These are phyloP conservation scores for Pichia terricola DNA, from an alignment of 1,139 yeast genomes.

Conservation along the genomic window DNA sequence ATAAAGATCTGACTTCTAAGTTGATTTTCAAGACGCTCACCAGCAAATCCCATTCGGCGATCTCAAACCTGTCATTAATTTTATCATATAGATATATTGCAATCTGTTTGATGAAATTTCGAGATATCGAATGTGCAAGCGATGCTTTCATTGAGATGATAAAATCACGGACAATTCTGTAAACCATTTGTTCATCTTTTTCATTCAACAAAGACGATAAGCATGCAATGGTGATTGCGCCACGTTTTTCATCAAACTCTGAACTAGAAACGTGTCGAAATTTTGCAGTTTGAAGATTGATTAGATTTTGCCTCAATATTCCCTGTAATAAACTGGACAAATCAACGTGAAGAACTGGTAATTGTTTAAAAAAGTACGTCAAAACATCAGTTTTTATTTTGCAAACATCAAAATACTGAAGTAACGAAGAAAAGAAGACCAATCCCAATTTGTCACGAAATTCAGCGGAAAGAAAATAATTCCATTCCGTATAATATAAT, in stretches of 20 bases:
- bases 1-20: slow-evolving; percentile 11
- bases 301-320: neutral
- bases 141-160: slow-evolving; percentile 14
- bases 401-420: slow-evolving; percentile 1
- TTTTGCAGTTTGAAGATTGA: neutral
- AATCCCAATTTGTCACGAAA: slow-evolving; percentile 15
- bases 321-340: slow-evolving; percentile 2
- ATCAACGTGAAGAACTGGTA: slow-evolving; percentile 3
- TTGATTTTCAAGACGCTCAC: slow-evolving; percentile 9
- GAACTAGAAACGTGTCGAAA: slow-evolving; percentile 1
- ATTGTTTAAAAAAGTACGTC: slow-evolving; percentile 5
- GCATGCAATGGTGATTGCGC: slow-evolving; percentile 4
- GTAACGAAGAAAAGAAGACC: slow-evolving; percentile 14
- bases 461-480: slow-evolving; percentile 15
- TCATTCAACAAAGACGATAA: slow-evolving; percentile 3
- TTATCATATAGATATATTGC: slow-evolving; percentile 19
- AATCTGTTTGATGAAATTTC: slow-evolving; percentile 13
- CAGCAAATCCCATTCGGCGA: slow-evolving; percentile 13
- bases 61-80: slow-evolving; percentile 10
- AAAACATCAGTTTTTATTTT: slow-evolving; percentile 4
- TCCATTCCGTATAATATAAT: slow-evolving; percentile 22
- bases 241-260: slow-evolving; percentile 1
- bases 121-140: slow-evolving; percentile 11
- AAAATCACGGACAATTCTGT: slow-evolving; percentile 8
- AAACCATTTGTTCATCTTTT: neutral